Base-by-base conservation (phyloP, 305 asterid species). In the Fraxinus sp. region DNA sequence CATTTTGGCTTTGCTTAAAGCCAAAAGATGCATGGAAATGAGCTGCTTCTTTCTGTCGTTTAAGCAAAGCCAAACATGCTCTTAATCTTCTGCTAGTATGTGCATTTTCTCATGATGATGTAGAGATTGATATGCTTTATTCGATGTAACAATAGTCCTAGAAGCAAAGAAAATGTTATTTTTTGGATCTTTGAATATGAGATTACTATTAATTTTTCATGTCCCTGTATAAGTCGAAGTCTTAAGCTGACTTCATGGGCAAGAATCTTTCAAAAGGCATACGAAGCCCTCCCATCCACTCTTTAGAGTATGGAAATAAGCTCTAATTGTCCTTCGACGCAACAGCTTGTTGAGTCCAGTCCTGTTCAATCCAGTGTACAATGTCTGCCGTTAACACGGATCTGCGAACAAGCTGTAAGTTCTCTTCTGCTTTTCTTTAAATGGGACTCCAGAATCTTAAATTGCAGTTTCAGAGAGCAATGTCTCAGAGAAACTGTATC, bases 281-380 rank as follows among this genome's bases (percentile, higher is more conserved):
- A n/a, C 6, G 66, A 24, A 55, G 26, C 66, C 10, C 66, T 55
- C 26, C 2, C 66, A 55, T 55, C 66, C 11, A n/a, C 26, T 55
- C 66, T 55, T 6, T 16, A 52, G 62, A 52, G 62, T 52, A 18
- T n/a, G 66, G 26, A 55, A 55, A 55, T n/a, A 55, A 55, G 66
- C 66, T 55, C 24, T n/a, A n/a, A 55, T 0, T 55, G 26, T 55
- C 26, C 66, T 55, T n/a, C 6, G 24, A 55, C 1, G 26, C 26
- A 55, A 55, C 10, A n/a, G 26, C 66, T 55, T 88, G 92, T 71
- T 87, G 66, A 55, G 86, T 70, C 91, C 90, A 66, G 52, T 88
- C 46, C 30, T 91, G 71, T 26, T 86, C 86, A 3, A 81, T 88
- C 41, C 92, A 91, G 81, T 90, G 97, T 71, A 84, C 82, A 0